These are phyloP conservation scores for Trichosporon sp. DNA, from an alignment of 1,284 basidiomycete genomes.

Conservation along the genomic window DNA sequence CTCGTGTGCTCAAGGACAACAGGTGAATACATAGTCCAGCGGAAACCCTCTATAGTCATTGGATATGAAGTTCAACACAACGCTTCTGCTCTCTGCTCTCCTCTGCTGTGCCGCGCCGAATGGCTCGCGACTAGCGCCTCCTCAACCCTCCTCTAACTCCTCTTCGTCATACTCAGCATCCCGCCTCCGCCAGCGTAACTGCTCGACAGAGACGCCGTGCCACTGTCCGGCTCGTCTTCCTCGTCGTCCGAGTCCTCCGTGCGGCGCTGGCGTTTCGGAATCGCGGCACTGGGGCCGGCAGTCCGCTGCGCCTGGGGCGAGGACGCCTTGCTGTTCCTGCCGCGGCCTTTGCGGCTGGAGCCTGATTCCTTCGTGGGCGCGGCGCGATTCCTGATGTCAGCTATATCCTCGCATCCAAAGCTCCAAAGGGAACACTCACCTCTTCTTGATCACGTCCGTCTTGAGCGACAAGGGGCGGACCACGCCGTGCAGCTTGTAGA, in stretches of 20 bases:
- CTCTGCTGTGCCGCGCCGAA: background rate
- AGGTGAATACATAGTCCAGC: slow-evolving; percentile 12
- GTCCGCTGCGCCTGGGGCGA: slow-evolving; percentile 25
- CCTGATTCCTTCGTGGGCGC: slow-evolving; percentile 29
- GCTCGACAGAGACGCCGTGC: background rate
- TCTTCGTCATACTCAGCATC: slow-evolving; percentile 13
- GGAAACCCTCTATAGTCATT: slow-evolving; percentile 6
- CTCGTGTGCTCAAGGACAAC: background rate
- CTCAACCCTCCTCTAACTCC: background rate
- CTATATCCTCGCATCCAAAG: background rate
- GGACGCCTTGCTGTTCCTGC: slow-evolving; percentile 29
- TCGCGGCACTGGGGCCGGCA: slow-evolving; percentile 21
- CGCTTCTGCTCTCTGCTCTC: background rate
- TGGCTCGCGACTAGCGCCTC: too few relatives aligned
- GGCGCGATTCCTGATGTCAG: slow-evolving; percentile 32
- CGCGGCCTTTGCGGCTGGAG: slow-evolving; percentile 19
- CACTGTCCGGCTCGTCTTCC: slow-evolving; percentile 10
- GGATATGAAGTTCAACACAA: background rate
- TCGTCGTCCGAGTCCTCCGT: slow-evolving; percentile 12
- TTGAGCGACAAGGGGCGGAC: slow-evolving; percentile 90
- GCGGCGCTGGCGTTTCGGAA: slow-evolving; percentile 34
- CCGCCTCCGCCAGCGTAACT: background rate
- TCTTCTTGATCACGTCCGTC: slow-evolving; percentile 97
- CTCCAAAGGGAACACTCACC: slow-evolving; percentile 61
- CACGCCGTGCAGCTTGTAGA: slow-evolving; percentile 93